Base-by-base conservation (phyloP, 495 filamentous ascomycete genomes). In the Clohesyomyces aquaticus region DNA sequence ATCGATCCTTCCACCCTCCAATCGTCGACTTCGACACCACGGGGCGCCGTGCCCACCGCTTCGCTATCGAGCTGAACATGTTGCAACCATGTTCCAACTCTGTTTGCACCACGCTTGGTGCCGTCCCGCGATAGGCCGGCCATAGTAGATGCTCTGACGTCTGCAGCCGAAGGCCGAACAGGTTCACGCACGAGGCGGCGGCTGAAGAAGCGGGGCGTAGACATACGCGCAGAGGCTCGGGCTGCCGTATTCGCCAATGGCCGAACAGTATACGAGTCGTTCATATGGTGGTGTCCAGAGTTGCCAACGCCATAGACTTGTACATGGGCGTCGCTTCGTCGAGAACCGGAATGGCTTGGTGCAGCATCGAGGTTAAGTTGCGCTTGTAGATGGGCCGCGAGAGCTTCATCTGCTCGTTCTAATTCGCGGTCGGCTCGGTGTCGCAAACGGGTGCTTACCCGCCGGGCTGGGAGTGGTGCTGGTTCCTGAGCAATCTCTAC, bases 321-420 rank as follows among this genome's bases (percentile, higher is more conserved):
- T 8, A 67, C 58, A 19, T 41, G 21, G 3, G 54, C 50, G 26
- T 60, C 55, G 28, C 55, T 50, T 23, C 63, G 65, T 3, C 54
- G 38, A 27, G 28, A 21, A 29, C 63, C 68, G 0, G 63, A 67
- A n/a, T 38, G 25, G 12, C 54, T 56, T 10, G 55, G 64, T 26
- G 57, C 59, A 8, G 46, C 76, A 73, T 41, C 71, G 73, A 53
- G 77, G 74, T 0, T 78, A 64, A 54, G 76, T 74, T 14, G 81
- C 0, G 75, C 73, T 59, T 86, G 83, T 28, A 88, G 73, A 18
- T 80, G 77, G 11, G 80, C 76, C 23, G 85, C 82, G 8, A 85
- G 65, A 22, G 80, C 81, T 56, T 83, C 84, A 68, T 89, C 86
- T 8, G 73, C 73, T 23, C 59, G 65, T 11, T 62, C 32, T 10